A percentile compares a stretch with the other conserved stretches of the same genome.
Evolutionary conservation across 495 filamentous ascomycete genomes (phyloP).

Genomic region (Lepidopterella palustris): DNA sequence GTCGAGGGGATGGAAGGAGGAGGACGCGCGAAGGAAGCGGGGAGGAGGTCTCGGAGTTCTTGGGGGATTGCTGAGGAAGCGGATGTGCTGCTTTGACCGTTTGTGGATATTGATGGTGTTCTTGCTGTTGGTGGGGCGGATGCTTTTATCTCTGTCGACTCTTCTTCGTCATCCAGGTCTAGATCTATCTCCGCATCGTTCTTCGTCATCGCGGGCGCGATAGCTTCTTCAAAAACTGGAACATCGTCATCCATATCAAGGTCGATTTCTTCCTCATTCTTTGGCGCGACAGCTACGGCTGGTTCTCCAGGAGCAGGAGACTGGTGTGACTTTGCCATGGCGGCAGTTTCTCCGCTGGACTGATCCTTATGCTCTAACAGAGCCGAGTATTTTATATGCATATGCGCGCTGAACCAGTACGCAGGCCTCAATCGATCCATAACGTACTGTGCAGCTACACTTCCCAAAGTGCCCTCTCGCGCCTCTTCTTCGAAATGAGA

Average conservation of each 20-base stretch:
- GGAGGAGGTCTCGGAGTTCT: conserved; percentile 58
- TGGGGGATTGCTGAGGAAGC: conserved; percentile 40
- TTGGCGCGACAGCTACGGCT: neutral
- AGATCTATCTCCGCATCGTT: conserved; percentile 23
- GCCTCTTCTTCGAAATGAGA: conserved; percentile 68
- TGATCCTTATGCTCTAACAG: conserved; percentile 53
- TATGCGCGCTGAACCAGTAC: conserved; percentile 91
- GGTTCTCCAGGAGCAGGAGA: neutral
- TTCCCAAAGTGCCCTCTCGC: conserved; percentile 64
- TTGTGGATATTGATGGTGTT: neutral
- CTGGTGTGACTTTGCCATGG: neutral
- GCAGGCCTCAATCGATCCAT: conserved; percentile 72
- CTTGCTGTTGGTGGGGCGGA: neutral
- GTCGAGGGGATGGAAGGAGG: conserved; percentile 15
- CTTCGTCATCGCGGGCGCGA: neutral
- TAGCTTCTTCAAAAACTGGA: neutral
- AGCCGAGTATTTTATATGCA: conserved; percentile 81
- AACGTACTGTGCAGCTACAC: conserved; percentile 64
- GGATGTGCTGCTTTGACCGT: neutral
- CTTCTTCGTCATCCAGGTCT: conserved; percentile 18
- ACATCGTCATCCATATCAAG: conserved; percentile 34
- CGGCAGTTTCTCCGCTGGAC: neutral
- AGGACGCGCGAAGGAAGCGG: conserved; percentile 54
- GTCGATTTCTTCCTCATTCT: conserved; percentile 39
- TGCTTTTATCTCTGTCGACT: conserved; percentile 7